Conservation (phyloP, 2,329 filamentous ascomycete genomes). For the Tolypocladium inflatum region DNA sequence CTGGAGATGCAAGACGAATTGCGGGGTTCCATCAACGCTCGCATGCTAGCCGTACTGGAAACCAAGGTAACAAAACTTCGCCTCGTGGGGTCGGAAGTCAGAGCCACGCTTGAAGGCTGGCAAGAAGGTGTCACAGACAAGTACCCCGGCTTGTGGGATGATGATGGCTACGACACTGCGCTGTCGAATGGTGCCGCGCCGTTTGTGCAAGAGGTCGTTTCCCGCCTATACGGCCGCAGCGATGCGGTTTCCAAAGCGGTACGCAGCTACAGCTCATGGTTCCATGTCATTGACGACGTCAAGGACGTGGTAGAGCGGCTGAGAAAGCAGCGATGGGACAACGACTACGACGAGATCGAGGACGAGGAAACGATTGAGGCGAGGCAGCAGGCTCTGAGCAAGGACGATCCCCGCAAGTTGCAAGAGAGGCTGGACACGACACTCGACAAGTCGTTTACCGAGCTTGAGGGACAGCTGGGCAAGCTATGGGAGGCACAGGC, state of each 20-base stretch:
- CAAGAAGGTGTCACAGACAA: slow-evolving; percentile 39
- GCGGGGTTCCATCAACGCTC: slow-evolving; percentile 58
- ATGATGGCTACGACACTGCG: slow-evolving; percentile 52
- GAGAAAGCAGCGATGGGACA: slow-evolving; percentile 63
- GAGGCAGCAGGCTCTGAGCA: slow-evolving; percentile 58
- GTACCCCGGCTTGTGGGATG: slow-evolving; percentile 57
- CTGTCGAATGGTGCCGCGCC: slow-evolving; percentile 53
- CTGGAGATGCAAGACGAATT: slow-evolving; percentile 59
- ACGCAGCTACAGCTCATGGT: slow-evolving; percentile 62
- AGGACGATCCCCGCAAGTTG: slow-evolving; percentile 59
- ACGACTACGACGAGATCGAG: slow-evolving; percentile 63
- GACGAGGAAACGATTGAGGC: slow-evolving; percentile 62
- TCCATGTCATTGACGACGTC: slow-evolving; percentile 59
- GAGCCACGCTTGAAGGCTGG: slow-evolving; percentile 52
- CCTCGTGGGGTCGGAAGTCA: slow-evolving; percentile 55
- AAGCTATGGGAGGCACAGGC: slow-evolving; percentile 38
- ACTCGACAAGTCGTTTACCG: slow-evolving; percentile 45
- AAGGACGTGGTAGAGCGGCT: slow-evolving; percentile 54
- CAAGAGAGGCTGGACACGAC: slow-evolving; percentile 48
- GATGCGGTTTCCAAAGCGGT: slow-evolving; percentile 53
- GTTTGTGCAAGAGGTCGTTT: slow-evolving; percentile 61
- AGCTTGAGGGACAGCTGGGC: slow-evolving; percentile 46
- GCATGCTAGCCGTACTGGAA: slow-evolving; percentile 54
- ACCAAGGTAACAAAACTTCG: slow-evolving; percentile 54
- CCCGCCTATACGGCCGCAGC: slow-evolving; percentile 64